These are phyloP conservation scores for Salvia sclarea DNA, from an alignment of 305 asterid species.

Conservation along the genomic window DNA sequence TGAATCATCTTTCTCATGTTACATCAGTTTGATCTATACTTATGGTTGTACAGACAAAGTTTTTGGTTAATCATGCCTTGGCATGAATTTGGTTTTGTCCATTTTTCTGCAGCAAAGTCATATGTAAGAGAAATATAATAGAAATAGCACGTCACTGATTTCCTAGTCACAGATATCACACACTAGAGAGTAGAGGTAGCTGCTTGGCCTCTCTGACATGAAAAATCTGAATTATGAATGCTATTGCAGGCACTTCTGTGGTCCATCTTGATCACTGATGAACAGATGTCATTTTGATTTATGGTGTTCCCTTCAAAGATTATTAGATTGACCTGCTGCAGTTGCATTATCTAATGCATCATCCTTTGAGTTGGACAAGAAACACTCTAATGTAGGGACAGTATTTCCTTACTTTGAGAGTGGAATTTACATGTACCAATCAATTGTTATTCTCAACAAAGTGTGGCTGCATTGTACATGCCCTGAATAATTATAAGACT, in stretches of 20 bases:
- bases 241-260: constrained; percentile 62
- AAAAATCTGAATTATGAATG: constrained; percentile 53
- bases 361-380: constrained; percentile 45
- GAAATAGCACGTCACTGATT: constrained; percentile 30
- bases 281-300: constrained; percentile 54
- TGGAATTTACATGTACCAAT: constrained; percentile 35
- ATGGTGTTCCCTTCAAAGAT: constrained; percentile 50
- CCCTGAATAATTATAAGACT: constrained; percentile 23
- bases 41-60: constrained; percentile 10
- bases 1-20: constrained; percentile 17
- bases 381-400: constrained; percentile 35
- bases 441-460: constrained; percentile 29
- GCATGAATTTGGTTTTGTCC: constrained; percentile 26
- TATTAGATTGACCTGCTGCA: constrained; percentile 50
- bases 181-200: constrained; percentile 37
- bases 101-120: constrained; percentile 23
- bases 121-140: constrained; percentile 19
- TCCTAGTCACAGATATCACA: constrained; percentile 31
- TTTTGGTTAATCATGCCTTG: constrained; percentile 9
- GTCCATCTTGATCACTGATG: constrained; percentile 55
- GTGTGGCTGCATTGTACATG: constrained; percentile 28
- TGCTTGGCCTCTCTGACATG: constrained; percentile 44
- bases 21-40: constrained; percentile 23
- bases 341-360: constrained; percentile 42
- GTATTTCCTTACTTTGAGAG: constrained; percentile 25